A percentile compares a stretch with the other conserved stretches of the same genome.
Conservation (phyloP, 2,329 filamentous ascomycete genomes). For the Arthrobotrys sphaeroides region DNA sequence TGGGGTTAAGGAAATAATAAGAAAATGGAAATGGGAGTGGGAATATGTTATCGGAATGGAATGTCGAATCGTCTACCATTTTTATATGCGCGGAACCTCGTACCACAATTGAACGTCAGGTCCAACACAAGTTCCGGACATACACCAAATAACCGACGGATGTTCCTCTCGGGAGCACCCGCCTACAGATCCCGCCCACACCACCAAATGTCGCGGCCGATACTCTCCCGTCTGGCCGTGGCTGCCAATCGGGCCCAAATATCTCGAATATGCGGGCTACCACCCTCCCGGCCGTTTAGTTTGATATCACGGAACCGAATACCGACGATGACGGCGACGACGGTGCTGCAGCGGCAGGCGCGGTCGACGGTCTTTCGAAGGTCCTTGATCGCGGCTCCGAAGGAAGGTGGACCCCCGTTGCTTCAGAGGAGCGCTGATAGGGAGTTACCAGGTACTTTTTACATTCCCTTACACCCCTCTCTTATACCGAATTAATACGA, state of each 20-base stretch:
- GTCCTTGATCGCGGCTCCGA: slow-evolving; percentile 57
- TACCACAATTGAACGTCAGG: slow-evolving; percentile 8
- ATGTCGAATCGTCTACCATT: neutral
- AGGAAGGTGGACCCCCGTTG: slow-evolving; percentile 63
- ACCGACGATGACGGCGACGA: neutral
- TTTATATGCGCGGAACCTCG: too few relatives aligned
- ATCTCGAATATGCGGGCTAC: slow-evolving; percentile 16
- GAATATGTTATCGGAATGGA: too few relatives aligned
- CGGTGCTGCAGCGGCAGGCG: too few relatives aligned
- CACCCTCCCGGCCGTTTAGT: neutral
- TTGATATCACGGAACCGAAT: neutral
- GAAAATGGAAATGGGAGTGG: neutral
- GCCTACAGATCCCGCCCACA: neutral
- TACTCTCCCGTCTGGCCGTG: slow-evolving; percentile 40
- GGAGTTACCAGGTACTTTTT: slow-evolving; percentile 72
- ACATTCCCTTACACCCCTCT: neutral
- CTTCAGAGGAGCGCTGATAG: slow-evolving; percentile 73
- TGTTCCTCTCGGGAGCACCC: neutral
- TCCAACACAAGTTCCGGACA: neutral
- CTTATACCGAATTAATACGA: too few relatives aligned
- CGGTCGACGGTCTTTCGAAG: slow-evolving; percentile 34
- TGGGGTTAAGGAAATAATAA: neutral
- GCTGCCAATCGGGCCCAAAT: slow-evolving; percentile 19
- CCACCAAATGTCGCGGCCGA: slow-evolving; percentile 22
- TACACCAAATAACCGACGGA: neutral